These are phyloP conservation scores for Paraphaeosphaeria minitans DNA, from an alignment of 2,329 filamentous ascomycete species.

Conservation along the genomic window DNA sequence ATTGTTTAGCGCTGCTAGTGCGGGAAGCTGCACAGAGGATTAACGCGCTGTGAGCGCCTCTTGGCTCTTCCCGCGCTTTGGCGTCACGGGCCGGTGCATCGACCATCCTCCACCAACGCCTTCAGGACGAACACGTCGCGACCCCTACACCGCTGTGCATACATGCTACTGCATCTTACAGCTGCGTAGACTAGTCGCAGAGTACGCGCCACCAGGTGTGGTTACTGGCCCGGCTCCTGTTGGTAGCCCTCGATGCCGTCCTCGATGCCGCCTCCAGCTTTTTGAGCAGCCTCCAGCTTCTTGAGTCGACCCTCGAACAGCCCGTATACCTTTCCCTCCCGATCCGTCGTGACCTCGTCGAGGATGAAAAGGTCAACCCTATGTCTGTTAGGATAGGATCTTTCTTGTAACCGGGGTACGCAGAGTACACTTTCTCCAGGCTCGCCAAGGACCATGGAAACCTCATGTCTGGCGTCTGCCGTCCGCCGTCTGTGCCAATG, in stretches of 20 bases:
- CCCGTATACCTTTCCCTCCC: constrained; percentile 60
- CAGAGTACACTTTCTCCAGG: constrained; percentile 70
- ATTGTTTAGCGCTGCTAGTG: constrained; percentile 26
- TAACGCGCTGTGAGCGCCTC: constrained; percentile 18
- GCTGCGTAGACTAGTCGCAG: neutral
- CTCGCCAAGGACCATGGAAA: constrained; percentile 77
- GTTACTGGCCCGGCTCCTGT: constrained; percentile 30
- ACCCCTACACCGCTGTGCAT: neutral
- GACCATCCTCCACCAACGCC: constrained; percentile 1
- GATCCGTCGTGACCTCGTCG: constrained; percentile 83
- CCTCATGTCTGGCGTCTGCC: constrained; percentile 69
- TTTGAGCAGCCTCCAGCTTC: constrained; percentile 41
- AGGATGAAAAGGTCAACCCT: constrained; percentile 73
- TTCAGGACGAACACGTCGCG: neutral
- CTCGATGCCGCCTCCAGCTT: too few relatives aligned
- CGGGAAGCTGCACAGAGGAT: constrained; percentile 34
- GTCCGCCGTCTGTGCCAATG: too few relatives aligned
- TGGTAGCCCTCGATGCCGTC: constrained; percentile 48
- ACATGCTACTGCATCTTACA: too few relatives aligned
- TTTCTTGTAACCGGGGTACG: constrained; percentile 58
- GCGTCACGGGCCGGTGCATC: constrained; percentile 4
- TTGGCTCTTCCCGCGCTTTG: neutral
- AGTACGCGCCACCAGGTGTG: neutral
- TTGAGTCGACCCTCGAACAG: constrained; percentile 41
- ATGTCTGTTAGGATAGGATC: constrained; percentile 64